Evolutionary conservation across 192 early-diverging fungal species (phyloP).

Genomic region (Irineochytrium annulatum): DNA sequence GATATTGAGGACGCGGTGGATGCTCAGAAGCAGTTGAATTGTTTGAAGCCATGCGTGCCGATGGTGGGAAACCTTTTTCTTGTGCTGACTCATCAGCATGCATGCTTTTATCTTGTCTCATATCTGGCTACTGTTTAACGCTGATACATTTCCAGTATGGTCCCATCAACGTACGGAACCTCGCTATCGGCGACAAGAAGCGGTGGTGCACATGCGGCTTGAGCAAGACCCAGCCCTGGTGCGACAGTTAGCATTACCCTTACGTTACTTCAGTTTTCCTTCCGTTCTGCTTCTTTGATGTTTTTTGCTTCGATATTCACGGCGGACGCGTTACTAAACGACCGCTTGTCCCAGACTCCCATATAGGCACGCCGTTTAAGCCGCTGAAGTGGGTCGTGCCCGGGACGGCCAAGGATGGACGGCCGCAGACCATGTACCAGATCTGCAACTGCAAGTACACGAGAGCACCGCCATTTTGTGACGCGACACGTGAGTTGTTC

Average conservation of each 20-base stretch:
- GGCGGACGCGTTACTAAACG: not conserved
- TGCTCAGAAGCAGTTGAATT: not conserved
- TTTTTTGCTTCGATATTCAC: not conserved
- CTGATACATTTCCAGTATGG: constrained; percentile 4
- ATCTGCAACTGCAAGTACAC: constrained; percentile 38
- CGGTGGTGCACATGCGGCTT: constrained; percentile 32
- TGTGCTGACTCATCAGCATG: not conserved
- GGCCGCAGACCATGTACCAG: constrained; percentile 19
- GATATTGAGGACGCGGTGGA: constrained; percentile 16
- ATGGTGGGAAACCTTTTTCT: constrained; percentile 9
- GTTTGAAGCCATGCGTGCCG: constrained; percentile 23
- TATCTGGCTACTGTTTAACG: not conserved
- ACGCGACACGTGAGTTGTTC: constrained; percentile 26
- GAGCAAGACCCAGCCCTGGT: constrained; percentile 36
- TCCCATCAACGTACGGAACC: constrained; percentile 20
- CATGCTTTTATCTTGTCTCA: not conserved
- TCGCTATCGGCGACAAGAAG: constrained; percentile 6
- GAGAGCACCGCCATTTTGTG: constrained; percentile 26
- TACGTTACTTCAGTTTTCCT: not conserved
- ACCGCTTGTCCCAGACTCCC: constrained; percentile 13
- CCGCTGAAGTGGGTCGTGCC: constrained; percentile 24
- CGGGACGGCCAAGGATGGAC: constrained; percentile 22
- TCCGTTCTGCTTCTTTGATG: not conserved
- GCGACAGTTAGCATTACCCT: constrained; percentile 21
- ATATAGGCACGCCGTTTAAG: constrained; percentile 26